These are phyloP conservation scores for Pyrenophora seminiperda DNA, from an alignment of 2,329 filamentous ascomycete genomes.

Conservation along the genomic window DNA sequence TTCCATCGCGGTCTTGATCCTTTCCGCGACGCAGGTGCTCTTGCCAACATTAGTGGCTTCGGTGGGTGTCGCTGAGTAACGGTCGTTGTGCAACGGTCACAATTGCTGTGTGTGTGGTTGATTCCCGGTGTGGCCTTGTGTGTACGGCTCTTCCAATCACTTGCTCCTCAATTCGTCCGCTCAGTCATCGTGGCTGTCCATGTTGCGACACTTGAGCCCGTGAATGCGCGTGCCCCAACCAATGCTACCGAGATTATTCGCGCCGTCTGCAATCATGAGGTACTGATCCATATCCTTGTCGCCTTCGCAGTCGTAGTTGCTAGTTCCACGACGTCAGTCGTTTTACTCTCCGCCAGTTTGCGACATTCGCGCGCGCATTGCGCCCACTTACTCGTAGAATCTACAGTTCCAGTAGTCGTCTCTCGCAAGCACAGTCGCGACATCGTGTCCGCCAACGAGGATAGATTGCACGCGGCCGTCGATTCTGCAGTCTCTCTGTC, in stretches of 20 bases:
- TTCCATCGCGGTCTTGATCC: background rate
- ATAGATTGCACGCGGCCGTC: slow-evolving; percentile 42
- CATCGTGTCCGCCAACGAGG: slow-evolving; percentile 39
- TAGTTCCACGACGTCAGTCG: slow-evolving; percentile 10
- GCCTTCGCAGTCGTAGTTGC: slow-evolving; percentile 41
- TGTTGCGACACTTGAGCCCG: slow-evolving; percentile 35
- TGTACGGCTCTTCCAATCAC: background rate
- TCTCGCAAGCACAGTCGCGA: slow-evolving; percentile 29
- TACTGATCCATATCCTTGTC: slow-evolving; percentile 24
- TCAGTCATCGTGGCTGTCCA: slow-evolving; percentile 14
- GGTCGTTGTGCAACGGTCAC: background rate
- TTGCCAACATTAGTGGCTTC: background rate
- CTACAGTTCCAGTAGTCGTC: slow-evolving; percentile 43
- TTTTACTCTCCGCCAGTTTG: background rate
- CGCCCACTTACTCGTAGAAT: slow-evolving; percentile 40
- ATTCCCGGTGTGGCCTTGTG: background rate
- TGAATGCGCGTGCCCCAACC: slow-evolving; percentile 39
- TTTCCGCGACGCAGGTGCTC: background rate
- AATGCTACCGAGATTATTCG: slow-evolving; percentile 40
- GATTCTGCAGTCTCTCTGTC: slow-evolving; percentile 27
- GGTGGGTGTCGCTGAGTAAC: background rate
- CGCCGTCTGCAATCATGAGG: slow-evolving; percentile 35
- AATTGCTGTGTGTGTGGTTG: background rate
- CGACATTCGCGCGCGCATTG: background rate
- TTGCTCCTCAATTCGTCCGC: background rate